Evolutionary conservation across 176 grass and related monocot species (phyloP).

Genomic region (Pharus latifolius): DNA sequence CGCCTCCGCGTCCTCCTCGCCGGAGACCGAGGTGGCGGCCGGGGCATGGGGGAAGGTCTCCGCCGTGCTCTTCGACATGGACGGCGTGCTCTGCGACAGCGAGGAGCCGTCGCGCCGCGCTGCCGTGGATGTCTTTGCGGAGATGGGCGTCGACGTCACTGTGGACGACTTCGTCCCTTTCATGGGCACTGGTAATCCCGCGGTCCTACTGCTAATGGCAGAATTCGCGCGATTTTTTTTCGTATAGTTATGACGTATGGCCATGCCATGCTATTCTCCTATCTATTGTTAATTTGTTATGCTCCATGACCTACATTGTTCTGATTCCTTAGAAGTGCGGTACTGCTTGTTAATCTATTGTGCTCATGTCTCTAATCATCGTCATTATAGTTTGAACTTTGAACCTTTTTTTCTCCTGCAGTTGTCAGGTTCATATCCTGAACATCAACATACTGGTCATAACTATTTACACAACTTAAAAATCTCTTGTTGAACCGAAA

Average conservation of each 20-base stretch:
- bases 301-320: neutral
- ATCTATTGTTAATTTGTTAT: neutral
- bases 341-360: neutral
- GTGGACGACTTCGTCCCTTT: slow-evolving; percentile 93
- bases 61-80: slow-evolving; percentile 94
- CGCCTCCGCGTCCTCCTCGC: slow-evolving; percentile 18
- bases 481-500: neutral
- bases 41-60: slow-evolving; percentile 72
- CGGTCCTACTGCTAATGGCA: neutral
- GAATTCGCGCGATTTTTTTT: neutral
- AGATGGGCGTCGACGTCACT: slow-evolving; percentile 77
- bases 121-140: slow-evolving; percentile 77
- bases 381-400: neutral
- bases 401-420: neutral
- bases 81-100: slow-evolving; percentile 92
- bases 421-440: neutral
- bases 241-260: neutral
- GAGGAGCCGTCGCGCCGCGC: slow-evolving; percentile 77
- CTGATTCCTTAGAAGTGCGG: neutral
- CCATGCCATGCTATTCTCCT: neutral
- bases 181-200: slow-evolving; percentile 69
- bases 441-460: neutral
- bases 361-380: too few species aligned
- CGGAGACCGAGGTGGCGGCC: neutral
- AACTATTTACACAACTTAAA: neutral